These are phyloP conservation scores for Mycena albidolilacea DNA, from an alignment of 768 basidiomycete species.

Conservation along the genomic window DNA sequence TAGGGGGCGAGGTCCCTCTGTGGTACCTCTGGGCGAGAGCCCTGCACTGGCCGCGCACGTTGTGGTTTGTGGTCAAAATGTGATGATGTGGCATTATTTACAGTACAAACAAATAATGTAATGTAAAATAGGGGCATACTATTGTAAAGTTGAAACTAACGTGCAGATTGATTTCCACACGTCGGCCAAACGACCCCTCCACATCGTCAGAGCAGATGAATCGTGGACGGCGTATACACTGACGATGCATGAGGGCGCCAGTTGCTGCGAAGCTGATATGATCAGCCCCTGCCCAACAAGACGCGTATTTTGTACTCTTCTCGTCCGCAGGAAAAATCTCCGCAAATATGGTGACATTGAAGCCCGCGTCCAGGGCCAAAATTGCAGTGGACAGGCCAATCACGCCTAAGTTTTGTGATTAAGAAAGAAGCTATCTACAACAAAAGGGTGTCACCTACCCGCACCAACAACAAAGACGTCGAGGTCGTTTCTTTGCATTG, in stretches of 20 bases:
- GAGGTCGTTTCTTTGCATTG: neutral
- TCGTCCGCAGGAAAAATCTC: slow-evolving; percentile 65
- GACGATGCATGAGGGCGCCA: slow-evolving; percentile 3
- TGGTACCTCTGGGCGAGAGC: no score
- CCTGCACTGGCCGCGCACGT: no score
- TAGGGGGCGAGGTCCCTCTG: no score
- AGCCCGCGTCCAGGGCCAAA: slow-evolving; percentile 62
- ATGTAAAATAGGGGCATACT: no score
- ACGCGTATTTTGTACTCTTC: slow-evolving; percentile 65
- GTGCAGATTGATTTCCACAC: no score
- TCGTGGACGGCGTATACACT: neutral
- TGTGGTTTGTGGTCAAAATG: no score
- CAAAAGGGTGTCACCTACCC: neutral
- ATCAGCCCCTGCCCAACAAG: slow-evolving; percentile 62
- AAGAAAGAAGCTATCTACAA: no score
- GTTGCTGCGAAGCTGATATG: slow-evolving; percentile 28
- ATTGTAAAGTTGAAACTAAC: no score
- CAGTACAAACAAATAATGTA: no score
- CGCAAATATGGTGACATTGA: slow-evolving; percentile 66
- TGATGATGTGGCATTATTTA: no score
- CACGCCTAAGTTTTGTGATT: slow-evolving; percentile 57
- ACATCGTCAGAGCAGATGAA: neutral
- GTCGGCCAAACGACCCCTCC: no score
- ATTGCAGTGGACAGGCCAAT: slow-evolving; percentile 70
- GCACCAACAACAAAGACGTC: slow-evolving; percentile 31